Evolutionary conservation across 768 basidiomycete species (phyloP), one percentile per base, ranked within the genome.

Genomic region (Suillus hirtellus): DNA sequence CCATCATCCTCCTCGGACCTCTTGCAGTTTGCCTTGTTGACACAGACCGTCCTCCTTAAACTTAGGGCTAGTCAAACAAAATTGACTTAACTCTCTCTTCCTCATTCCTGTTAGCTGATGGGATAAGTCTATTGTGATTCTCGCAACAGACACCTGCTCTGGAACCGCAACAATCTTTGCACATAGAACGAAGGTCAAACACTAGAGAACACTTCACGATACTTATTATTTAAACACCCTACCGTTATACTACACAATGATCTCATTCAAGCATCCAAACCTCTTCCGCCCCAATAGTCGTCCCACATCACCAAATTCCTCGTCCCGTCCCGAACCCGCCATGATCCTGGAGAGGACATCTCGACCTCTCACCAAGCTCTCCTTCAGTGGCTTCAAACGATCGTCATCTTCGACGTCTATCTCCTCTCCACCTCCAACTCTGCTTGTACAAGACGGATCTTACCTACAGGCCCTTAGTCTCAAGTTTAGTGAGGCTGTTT

Each of bases 11-110:
- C 77, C 83, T 87, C 75, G 81, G 79, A 74, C 89, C 88, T 68
- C 83, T 86, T 79, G 83, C 76, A 64, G 81, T 79, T 75, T 71
- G 78, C 75, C 79, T 86, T 68, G 77, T 87, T 73, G 86, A 86
- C 84, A 86, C 85, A 60, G 89, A 93, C 82, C 80, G 87, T 67
- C 91, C 91, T 72, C 91, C 91, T 83, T 93, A 89, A 85, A 78
- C 91, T 83, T 93, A 89, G 85, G 77, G 76, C 76, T 72, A 38
- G 43, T 49, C 54, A 27, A 49, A 65, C 54, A 27, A 49, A 65
- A 65, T 63, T 64, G 64, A 66, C 66, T 59, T 69, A 27, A 52
- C 40, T 65, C 49, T 42, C 27, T 43, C 54, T 52, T 44, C 47
- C 62, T 67, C 56, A 60, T 56, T 50, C 56, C 60, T 38, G 27